A percentile compares a stretch with the other conserved stretches of the same genome.
Conservation (phyloP, 441 rosid genomes). For the Erodium trifolium region DNA sequence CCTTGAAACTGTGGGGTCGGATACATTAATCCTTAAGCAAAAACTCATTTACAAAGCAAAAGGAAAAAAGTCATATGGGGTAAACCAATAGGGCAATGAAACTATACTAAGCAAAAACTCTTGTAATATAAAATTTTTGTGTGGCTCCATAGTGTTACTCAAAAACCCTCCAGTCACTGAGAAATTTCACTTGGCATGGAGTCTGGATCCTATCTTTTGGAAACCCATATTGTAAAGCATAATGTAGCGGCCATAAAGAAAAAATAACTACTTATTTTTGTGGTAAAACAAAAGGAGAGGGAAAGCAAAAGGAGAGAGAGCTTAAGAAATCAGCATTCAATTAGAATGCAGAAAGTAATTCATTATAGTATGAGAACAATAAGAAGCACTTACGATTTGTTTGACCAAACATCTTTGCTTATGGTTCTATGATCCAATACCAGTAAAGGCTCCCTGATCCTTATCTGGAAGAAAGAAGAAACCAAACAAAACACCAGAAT, state of each 20-base stretch:
- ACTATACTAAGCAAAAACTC: not conserved
- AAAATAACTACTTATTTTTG: no score
- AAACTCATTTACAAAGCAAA: not conserved
- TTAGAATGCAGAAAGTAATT: not conserved
- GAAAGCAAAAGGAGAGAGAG: not conserved
- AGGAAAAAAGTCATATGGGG: not conserved
- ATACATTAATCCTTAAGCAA: not conserved
- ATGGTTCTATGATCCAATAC: not conserved
- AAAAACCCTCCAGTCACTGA: not conserved
- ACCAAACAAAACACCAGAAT: not conserved
- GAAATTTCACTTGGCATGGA: not conserved
- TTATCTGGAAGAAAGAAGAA: no score
- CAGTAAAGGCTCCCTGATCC: not conserved
- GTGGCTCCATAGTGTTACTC: not conserved
- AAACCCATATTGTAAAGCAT: not conserved
- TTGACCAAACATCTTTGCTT: no score
- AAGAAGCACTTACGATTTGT: not conserved
- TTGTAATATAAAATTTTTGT: not conserved
- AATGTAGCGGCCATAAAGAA: not conserved
- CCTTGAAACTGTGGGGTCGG: not conserved
- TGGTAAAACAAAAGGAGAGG: no score
- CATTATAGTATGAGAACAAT: not conserved
- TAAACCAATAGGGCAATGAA: not conserved
- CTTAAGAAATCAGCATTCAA: not conserved
- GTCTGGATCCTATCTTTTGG: not conserved